Base-by-base conservation (phyloP, 225 moss, liverwort and hornwort species). In the Asterella californica region DNA sequence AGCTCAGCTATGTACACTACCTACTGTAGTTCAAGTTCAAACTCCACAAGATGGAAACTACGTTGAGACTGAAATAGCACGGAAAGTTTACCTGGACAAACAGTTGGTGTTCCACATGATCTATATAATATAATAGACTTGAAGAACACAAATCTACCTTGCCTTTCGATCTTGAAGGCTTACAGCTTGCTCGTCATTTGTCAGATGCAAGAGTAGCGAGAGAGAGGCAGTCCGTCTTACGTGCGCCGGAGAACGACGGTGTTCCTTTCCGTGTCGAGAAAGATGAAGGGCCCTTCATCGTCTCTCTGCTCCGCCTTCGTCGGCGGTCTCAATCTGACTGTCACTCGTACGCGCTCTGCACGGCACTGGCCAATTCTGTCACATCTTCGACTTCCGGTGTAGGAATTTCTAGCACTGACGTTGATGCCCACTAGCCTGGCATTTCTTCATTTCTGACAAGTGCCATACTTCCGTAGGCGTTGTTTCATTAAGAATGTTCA, bases 271-370 rank as follows among this genome's bases (percentile, higher is more conserved):
- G 87, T 89, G 78, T 95, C 95, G 34, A 95, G 73, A 80, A 93
- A 93, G 47, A 93, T 95, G 61, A 90, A 95, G 25, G 93, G 95
- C 27, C 88, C 83, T 0, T 88, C 90, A 80, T 89, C 91, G 67
- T 90, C 91, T 53, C 88, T 76, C 78, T 93, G 90, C 85, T 90
- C 91, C 29, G 80, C 84, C 57, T 81, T 88, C 2, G 93, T 87
- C 0, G 91, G 88, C 37, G 95, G 95, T 80, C 93, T 87, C 38
- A 93, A 85, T 76, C 95, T 84, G 61, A 95, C 90, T 14, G 95
- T 91, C 55, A 93, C 95, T 61, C 90, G 88, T 53, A 95, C 93
- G 46, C 95, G 84, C 82, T 95, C 95, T 92, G 85, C 82, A 81
- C 53, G 22, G 76, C 22, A 34, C 19, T 21, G 33, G 27, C 8